Conservation (phyloP, 345 rosid genomes). For the Toxicodendron radicans region DNA sequence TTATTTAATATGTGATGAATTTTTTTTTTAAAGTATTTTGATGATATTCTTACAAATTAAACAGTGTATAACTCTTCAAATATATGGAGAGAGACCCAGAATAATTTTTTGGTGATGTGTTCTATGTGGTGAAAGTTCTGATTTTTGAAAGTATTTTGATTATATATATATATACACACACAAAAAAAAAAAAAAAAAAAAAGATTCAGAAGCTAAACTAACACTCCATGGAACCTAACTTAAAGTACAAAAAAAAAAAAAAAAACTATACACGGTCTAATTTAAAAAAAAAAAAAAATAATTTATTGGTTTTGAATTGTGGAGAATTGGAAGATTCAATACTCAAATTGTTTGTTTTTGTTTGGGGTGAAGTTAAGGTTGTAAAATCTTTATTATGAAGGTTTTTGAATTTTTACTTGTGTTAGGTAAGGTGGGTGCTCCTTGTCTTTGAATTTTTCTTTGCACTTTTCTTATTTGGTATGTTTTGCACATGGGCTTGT, state of each 20-base stretch:
- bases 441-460: slow-evolving; percentile 5
- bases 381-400: slow-evolving; percentile 19
- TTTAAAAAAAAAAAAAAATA: not conserved
- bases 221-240: not conserved
- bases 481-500: slow-evolving; percentile 14
- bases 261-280: not conserved
- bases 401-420: slow-evolving; percentile 4
- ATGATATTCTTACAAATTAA: no score
- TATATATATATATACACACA: no score
- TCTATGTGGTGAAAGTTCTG: not conserved
- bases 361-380: not conserved
- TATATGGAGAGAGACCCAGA: not conserved
- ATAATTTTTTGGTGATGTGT: not conserved
- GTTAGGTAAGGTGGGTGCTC: slow-evolving; percentile 27
- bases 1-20: not conserved
- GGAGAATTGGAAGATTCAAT: not conserved
- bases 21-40: not conserved
- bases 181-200: no score
- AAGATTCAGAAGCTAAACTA: not conserved
- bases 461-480: slow-evolving; percentile 3
- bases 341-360: not conserved
- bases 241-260: not conserved
- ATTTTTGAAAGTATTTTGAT: not conserved
- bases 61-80: no score
- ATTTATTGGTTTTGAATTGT: not conserved